phyloP scores from a whole-genome alignment of 306 rosid species.

The Amphicarpaea edgeworthii region DNA sequence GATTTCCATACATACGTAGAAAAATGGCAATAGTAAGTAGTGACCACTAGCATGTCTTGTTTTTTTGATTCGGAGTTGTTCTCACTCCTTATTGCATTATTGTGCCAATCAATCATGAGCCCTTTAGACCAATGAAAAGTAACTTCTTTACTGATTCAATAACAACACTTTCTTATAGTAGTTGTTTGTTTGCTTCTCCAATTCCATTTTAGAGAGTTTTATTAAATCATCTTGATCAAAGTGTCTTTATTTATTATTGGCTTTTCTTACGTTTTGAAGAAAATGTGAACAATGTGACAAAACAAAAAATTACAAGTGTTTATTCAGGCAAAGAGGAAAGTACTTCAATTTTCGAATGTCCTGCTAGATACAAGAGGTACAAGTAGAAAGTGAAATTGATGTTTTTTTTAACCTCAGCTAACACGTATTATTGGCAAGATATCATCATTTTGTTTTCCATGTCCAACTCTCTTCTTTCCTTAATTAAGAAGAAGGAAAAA shows the following conservation, averaged over 20 bases:
- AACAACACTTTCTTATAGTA: neutral
- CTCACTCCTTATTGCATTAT: neutral
- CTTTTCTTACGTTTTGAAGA: slow-evolving; percentile 18
- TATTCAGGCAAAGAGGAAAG: too few relatives aligned
- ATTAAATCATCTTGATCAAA: neutral
- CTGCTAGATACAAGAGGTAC: too few relatives aligned
- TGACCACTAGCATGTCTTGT: neutral
- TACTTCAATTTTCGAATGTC: too few relatives aligned
- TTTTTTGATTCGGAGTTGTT: neutral
- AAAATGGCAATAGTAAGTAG: neutral
- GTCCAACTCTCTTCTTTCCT: neutral
- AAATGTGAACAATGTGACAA: neutral
- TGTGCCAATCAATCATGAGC: neutral
- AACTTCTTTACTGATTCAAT: neutral
- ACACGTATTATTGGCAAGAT: too few relatives aligned
- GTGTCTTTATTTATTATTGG: slow-evolving; percentile 9
- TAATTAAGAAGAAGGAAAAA: neutral
- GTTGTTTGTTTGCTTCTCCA: neutral
- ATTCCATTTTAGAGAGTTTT: neutral
- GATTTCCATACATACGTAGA: neutral
- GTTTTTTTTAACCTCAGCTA: too few relatives aligned
- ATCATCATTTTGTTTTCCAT: too few relatives aligned
- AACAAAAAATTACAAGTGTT: too few relatives aligned
- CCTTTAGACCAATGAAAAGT: neutral
- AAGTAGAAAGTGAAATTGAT: too few relatives aligned